Evolutionary conservation across 805 yeast genomes (phyloP), one percentile per base, ranked within the genome.

Genomic region (Ogataea wickerhamii): DNA sequence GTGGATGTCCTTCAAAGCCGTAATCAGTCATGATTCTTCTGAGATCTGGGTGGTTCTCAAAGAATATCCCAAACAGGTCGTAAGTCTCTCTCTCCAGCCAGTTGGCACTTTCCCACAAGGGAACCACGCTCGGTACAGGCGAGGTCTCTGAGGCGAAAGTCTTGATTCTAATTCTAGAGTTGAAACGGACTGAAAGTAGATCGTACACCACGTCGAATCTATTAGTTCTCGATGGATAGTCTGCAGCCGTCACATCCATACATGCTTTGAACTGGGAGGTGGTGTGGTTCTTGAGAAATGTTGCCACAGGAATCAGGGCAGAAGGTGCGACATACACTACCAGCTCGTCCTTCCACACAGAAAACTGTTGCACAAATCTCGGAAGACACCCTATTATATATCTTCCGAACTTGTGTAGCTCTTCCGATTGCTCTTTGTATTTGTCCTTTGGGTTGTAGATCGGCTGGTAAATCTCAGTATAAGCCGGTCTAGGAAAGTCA

Each of bases 81-180:
- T 83, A 87, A 11, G 93, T 79, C 63, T 87, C 95, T 60, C 95
- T 76, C 67, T 87, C 95, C 60, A 76, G 82, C 95, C 95, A 87
- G 67, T 87, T 86, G 47, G 87, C 82, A 43, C 95, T 94, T 58
- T 80, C 78, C 61, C 64, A 85, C 36, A 87, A 54, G 12, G 78
- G 75, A n/a, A 82, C 78, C 45, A 82, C 63, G 41, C 87, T 78
- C 25, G 95, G 95, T 44, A 87, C 94, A 3, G 93, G 76, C 32
- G 83, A 72, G 32, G 83, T 77, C 64, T 87, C 95, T 34, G 80
- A 78, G 13, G 95, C 93, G 53, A 83, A 87, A 11, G 95, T 87
- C 70, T 87, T 87, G 56, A 87, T 87, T 60, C 95, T 74, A 60
- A 87, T 83, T 61, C 95, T 75, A 5, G 95, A 82, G 68, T 86